Percentiles rank a stretch among this genome's conserved stretches.
Conservation (phyloP, 495 filamentous ascomycete genomes). For the Penicillium verhagenii region DNA sequence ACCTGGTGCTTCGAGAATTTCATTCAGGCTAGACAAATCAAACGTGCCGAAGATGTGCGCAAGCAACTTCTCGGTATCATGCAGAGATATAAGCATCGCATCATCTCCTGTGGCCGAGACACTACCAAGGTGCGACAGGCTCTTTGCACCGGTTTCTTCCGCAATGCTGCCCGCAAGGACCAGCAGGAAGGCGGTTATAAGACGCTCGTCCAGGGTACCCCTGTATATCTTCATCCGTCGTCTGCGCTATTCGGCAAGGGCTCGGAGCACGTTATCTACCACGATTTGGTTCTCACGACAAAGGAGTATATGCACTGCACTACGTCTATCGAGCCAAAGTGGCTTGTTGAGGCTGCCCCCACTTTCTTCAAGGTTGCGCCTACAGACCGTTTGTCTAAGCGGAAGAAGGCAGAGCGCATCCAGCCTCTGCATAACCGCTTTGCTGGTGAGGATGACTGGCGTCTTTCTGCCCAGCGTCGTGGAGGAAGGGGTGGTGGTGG, state of each 20-base stretch:
- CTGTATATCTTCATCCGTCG: slow-evolving; percentile 89
- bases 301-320: slow-evolving; percentile 98
- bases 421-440: slow-evolving; percentile 93
- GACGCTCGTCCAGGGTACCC: slow-evolving; percentile 91
- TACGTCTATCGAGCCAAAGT: slow-evolving; percentile 88
- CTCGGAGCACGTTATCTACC: slow-evolving; percentile 93
- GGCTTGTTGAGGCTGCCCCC: slow-evolving; percentile 87
- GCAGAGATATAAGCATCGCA: slow-evolving; percentile 76
- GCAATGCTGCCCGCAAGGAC: slow-evolving; percentile 92
- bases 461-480: slow-evolving; percentile 82
- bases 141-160: slow-evolving; percentile 91
- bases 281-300: slow-evolving; percentile 82
- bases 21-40: slow-evolving; percentile 87
- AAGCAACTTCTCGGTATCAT: slow-evolving; percentile 92
- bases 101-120: slow-evolving; percentile 81
- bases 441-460: slow-evolving; percentile 89
- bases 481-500: slow-evolving; percentile 87
- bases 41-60: slow-evolving; percentile 85
- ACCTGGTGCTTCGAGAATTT: slow-evolving; percentile 99
- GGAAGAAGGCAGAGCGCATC: slow-evolving; percentile 92
- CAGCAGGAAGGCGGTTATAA: slow-evolving; percentile 96
- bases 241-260: slow-evolving; percentile 93
- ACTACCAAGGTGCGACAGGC: slow-evolving; percentile 88
- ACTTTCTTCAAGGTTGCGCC: slow-evolving; percentile 98
- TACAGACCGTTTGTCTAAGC: slow-evolving; percentile 81